Base-by-base conservation (phyloP, 441 rosid genomes). In the Rhodomyrtus psidioides region DNA sequence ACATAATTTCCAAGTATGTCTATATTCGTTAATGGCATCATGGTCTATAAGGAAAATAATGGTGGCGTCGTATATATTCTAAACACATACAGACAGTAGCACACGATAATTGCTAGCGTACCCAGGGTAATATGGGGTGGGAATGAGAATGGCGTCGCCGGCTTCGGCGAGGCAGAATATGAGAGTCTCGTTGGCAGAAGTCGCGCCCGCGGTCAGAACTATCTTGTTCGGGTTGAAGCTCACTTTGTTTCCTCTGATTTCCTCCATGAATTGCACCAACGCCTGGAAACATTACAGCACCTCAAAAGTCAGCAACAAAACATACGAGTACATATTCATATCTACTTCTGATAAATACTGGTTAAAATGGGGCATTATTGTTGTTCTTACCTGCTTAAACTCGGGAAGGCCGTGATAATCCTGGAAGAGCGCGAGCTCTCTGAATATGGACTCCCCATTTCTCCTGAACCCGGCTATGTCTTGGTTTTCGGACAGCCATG, bases 391-490 rank as follows among this genome's bases (percentile, higher is more conserved):
- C 54, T 87, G 49, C 86, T 97, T 97, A 91, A 97, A 97, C 19
- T 89, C 93, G 4, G 98, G 98, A 46, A 94, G 91, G 87, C 99
- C 99, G 83, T 96, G 97, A 84, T 97, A 97, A 86, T 97, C 99
- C 88, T 97, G 99, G 84, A 97, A 97, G 76, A 97, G 98, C 83
- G 99, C 99, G 28, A 97, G 96, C 88, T 97, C 98, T 88, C 92
- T 91, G 87, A 97, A 97, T 57, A 95, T 91, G 87, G 99, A 95
- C 75, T 92, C 90, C 14, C 98, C 99, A 39, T 92, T 92, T 86
- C 93, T 91, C 90, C 92, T 94, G 84, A 96, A 92, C 74, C 90
- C 89, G 24, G 94, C 94, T 24, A 95, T 94, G 42, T 93, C 98
- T 3, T 96, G 99, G 87, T 95, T 94, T 59, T 90, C 87, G 44